Conservation (phyloP, 2,329 filamentous ascomycete species). For the Diaporthe ilicicola region DNA sequence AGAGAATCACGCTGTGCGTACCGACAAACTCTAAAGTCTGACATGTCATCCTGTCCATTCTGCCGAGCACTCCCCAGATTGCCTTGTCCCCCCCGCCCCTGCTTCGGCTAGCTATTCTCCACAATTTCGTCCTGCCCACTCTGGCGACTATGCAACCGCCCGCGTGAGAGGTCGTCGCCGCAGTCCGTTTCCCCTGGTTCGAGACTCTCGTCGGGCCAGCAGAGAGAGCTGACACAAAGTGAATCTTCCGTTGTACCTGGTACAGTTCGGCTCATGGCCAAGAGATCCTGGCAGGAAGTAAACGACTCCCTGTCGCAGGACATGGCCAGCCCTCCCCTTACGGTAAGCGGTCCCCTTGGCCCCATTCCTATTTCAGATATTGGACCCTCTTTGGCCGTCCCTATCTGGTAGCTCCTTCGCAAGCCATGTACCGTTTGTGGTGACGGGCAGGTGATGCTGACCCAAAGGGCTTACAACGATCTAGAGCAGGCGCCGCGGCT, state of each 20-base stretch:
- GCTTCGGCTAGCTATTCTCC: slow-evolving; percentile 17
- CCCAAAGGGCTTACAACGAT: neutral
- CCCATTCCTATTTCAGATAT: slow-evolving; percentile 12
- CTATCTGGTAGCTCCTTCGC: slow-evolving; percentile 12
- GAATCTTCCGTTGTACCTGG: slow-evolving; percentile 9
- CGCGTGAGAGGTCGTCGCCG: slow-evolving; percentile 12
- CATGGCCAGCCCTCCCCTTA: slow-evolving; percentile 22
- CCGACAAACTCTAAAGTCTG: slow-evolving; percentile 16
- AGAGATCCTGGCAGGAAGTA: slow-evolving; percentile 27
- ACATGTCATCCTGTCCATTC: slow-evolving; percentile 14
- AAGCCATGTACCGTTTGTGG: neutral
- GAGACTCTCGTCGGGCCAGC: slow-evolving; percentile 7
- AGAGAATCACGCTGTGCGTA: slow-evolving; percentile 10
- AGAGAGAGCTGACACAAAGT: slow-evolving; percentile 5
- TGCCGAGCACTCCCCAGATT: slow-evolving; percentile 22
- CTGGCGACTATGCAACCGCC: slow-evolving; percentile 15
- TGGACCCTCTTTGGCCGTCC: slow-evolving; percentile 15
- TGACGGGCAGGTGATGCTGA: neutral
- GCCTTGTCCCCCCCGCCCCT: slow-evolving; percentile 10
- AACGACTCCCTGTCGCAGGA: slow-evolving; percentile 20
- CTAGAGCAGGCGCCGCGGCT: slow-evolving; percentile 26
- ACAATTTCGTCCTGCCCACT: slow-evolving; percentile 18
- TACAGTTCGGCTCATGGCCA: slow-evolving; percentile 22
- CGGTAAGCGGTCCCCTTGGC: neutral
- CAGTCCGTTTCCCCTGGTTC: slow-evolving; percentile 19